phyloP scores from a whole-genome alignment of 441 rosid species.

The Codiaeum variegatum region DNA sequence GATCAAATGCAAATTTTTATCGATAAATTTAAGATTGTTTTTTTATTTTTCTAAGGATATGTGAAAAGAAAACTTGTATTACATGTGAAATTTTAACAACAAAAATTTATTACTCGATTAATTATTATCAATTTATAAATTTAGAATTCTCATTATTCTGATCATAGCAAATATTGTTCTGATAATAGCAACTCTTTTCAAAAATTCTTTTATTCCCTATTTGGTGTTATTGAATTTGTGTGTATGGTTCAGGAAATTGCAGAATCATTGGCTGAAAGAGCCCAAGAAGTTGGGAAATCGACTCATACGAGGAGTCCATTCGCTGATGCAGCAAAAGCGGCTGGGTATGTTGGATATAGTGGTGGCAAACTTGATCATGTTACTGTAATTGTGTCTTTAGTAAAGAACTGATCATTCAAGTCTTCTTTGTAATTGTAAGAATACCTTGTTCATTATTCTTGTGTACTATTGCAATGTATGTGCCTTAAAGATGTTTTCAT shows the following conservation, averaged over 20 bases:
- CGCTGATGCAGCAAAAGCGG: conserved; percentile 71
- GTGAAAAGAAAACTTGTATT: too few relatives aligned
- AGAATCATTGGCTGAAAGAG: conserved; percentile 47
- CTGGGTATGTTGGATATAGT: conserved; percentile 51
- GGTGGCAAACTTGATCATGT: conserved; percentile 74
- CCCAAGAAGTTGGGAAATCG: conserved; percentile 52
- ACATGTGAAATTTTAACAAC: too few relatives aligned
- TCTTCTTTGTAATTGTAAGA: conserved; percentile 13
- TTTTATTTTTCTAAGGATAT: too few relatives aligned
- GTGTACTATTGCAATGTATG: too few relatives aligned
- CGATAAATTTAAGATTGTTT: too few relatives aligned
- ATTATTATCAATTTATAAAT: too few relatives aligned
- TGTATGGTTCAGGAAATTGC: conserved; percentile 50
- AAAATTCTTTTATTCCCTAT: not conserved
- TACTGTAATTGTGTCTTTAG: conserved; percentile 60
- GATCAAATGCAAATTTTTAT: too few relatives aligned
- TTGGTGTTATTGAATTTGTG: not conserved
- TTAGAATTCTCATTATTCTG: too few relatives aligned
- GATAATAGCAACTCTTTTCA: too few relatives aligned
- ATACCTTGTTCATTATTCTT: not conserved
- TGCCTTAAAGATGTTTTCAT: too few relatives aligned
- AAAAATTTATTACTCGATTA: too few relatives aligned
- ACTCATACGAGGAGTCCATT: conserved; percentile 51
- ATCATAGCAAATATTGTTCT: too few relatives aligned
- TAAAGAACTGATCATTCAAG: conserved; percentile 27